A percentile compares a stretch with the other conserved stretches of the same genome.
Conservation (phyloP, 1,284 basidiomycete genomes). For the Acaromyces ingoldii region DNA sequence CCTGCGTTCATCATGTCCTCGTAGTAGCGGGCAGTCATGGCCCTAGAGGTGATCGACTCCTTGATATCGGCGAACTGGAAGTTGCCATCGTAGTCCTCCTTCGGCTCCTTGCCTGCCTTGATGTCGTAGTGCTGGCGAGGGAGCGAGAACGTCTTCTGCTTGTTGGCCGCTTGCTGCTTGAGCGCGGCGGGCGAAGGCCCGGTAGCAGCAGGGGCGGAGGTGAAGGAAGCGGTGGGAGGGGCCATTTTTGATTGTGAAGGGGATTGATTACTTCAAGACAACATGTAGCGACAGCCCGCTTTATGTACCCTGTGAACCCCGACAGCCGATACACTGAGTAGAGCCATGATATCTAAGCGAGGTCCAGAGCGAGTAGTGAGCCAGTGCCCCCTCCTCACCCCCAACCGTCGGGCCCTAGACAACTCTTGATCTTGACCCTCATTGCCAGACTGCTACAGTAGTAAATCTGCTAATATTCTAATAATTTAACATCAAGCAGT, state of each 20-base stretch:
- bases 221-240: conserved; percentile 34
- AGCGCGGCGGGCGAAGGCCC: conserved; percentile 10
- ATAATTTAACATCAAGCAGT: no score
- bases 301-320: no score
- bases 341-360: no score
- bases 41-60: conserved; percentile 42
- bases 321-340: no score
- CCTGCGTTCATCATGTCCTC: conserved; percentile 44
- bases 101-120: conserved; percentile 35
- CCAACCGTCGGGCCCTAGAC: no score
- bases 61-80: conserved; percentile 47
- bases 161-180: conserved; percentile 19
- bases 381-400: no score
- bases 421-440: no score
- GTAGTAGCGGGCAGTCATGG: conserved; percentile 42
- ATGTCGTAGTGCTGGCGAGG: conserved; percentile 26
- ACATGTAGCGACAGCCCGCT: no score
- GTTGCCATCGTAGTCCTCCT: conserved; percentile 38
- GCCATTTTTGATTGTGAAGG: conserved; percentile 18
- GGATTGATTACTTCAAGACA: no score
- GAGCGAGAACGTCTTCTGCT: conserved; percentile 8
- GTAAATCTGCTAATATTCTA: no score
- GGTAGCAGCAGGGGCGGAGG: conserved; percentile 4
- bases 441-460: no score
- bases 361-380: no score